Evolutionary conservation across 345 rosid species (phyloP), one percentile per base, ranked within the genome.

Genomic region (Heritiera fomes): DNA sequence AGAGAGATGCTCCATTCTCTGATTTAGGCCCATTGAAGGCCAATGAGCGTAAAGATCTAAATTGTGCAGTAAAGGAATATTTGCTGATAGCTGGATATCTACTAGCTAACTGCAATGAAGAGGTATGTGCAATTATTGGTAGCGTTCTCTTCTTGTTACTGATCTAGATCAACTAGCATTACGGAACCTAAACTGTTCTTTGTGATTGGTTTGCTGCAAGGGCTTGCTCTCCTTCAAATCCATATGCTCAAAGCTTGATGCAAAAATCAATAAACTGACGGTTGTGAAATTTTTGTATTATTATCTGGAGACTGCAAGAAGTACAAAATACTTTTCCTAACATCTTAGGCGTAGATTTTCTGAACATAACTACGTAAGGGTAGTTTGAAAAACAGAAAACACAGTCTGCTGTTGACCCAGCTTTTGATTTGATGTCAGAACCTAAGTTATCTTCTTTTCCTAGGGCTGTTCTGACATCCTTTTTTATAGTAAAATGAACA

Each of bases 51-150:
- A 85, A 82, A 66, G 97, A 95, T 87, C 91, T 95, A 80, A 95
- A 93, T 80, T 95, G 92, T 86, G 99, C 96, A 8, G 91, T 95
- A 76, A 93, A 95, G 87, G 98, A 95, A 80, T 95, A 95, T 88
- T 89, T 95, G 82, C 94, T 93, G 79, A 72, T 95, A 75, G 99
- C 97, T 75, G 99, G 99, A 65, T 95, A 93, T 80, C 88, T 97
- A 83, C 93, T 23, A 23, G 28, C 28, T 93, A 80, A 89, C 98
- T 46, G 96, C 98, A 64, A 95, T 95, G 99, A 93, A 84, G 98
- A 95, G 91, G 99, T 95, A 84, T 80, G 71, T 79, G 32, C 41
- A 17, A 81, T 8, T 59, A 60, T 70, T 45, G 47, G 56, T 66
- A 75, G 18, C 60, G 17, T 5, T 72, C 53, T 53, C 15, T 12